phyloP scores from a whole-genome alignment of 2,329 filamentous ascomycete genomes.

The Trichothecium sympodiale region DNA sequence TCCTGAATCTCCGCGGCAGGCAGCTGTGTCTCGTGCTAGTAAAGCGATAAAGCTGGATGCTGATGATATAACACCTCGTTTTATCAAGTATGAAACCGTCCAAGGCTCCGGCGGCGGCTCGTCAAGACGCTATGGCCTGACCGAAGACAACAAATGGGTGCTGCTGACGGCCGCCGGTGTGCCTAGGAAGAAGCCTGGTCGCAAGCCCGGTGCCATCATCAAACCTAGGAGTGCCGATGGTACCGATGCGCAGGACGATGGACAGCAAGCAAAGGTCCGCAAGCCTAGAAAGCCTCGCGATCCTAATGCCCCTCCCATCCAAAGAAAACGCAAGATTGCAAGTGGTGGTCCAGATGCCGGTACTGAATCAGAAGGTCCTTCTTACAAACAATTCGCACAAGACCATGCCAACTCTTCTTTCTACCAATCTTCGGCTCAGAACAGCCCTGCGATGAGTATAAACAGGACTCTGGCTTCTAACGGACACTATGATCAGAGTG shows the following conservation, averaged over 20 bases:
- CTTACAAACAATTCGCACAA: slow-evolving; percentile 4
- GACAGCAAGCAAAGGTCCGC: slow-evolving; percentile 36
- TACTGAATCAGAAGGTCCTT: slow-evolving; percentile 15
- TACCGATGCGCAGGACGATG: slow-evolving; percentile 14
- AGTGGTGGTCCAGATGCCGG: slow-evolving; percentile 19
- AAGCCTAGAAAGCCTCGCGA: slow-evolving; percentile 47
- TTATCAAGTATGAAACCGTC: not conserved
- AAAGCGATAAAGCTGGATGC: slow-evolving; percentile 20
- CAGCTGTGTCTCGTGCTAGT: slow-evolving; percentile 9
- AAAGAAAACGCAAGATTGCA: slow-evolving; percentile 43
- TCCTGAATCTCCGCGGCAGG: slow-evolving; percentile 31
- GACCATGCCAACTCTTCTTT: slow-evolving; percentile 1
- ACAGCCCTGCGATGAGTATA: slow-evolving; percentile 15
- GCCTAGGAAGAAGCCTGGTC: slow-evolving; percentile 52
- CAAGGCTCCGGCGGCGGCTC: slow-evolving; percentile 13
- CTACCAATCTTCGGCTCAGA: not conserved
- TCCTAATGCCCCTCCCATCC: slow-evolving; percentile 42
- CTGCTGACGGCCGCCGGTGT: slow-evolving; percentile 46
- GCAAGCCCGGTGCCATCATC: slow-evolving; percentile 48
- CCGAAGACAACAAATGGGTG: slow-evolving; percentile 30
- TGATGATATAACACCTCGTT: slow-evolving; percentile 32
- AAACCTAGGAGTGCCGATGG: slow-evolving; percentile 31
- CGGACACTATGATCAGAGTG: not conserved
- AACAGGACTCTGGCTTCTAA: no score
- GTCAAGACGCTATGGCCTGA: slow-evolving; percentile 19